A percentile compares a stretch with the other conserved stretches of the same genome.
These are phyloP conservation scores for Arthonia radiata DNA, from an alignment of 495 filamentous ascomycete species.

Conservation along the genomic window DNA sequence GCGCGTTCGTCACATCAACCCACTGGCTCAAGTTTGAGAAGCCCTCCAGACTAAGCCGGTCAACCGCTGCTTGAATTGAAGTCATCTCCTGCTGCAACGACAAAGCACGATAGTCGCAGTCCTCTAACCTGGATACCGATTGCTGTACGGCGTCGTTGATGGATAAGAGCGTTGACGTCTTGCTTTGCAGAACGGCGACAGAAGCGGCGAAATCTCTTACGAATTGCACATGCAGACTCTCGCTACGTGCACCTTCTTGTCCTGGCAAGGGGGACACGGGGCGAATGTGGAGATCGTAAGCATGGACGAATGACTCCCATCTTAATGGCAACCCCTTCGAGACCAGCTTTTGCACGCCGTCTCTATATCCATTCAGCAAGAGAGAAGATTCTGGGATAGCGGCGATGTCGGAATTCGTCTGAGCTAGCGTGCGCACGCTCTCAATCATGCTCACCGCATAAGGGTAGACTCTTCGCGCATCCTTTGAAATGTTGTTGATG, in stretches of 20 bases:
- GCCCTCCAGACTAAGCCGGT: constrained; percentile 85
- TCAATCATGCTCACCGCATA: constrained; percentile 97
- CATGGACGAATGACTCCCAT: constrained; percentile 95
- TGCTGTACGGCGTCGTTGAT: constrained; percentile 71
- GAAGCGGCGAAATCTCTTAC: constrained; percentile 74
- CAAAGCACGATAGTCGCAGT: constrained; percentile 51
- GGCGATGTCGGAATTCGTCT: constrained; percentile 58
- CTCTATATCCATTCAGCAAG: constrained; percentile 70
- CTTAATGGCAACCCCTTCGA: constrained; percentile 65
- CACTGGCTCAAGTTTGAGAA: constrained; percentile 77
- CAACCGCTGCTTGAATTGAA: constrained; percentile 63
- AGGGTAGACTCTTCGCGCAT: constrained; percentile 89
- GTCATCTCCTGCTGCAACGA: constrained; percentile 63
- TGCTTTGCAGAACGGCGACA: constrained; percentile 63
- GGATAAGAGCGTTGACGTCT: constrained; percentile 48
- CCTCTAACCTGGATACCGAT: constrained; percentile 56
- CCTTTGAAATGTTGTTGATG: constrained; percentile 86
- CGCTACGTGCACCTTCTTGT: constrained; percentile 24
- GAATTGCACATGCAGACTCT: constrained; percentile 89
- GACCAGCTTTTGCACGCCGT: constrained; percentile 59
- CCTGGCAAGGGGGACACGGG: constrained; percentile 32
- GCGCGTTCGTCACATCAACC: constrained; percentile 64
- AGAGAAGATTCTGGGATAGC: constrained; percentile 69
- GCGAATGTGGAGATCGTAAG: constrained; percentile 75
- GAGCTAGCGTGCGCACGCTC: constrained; percentile 67